Evolutionary conservation across 192 early-diverging fungal genomes (phyloP), one percentile per base, ranked within the genome.

Genomic region (Coemansia furcata): DNA sequence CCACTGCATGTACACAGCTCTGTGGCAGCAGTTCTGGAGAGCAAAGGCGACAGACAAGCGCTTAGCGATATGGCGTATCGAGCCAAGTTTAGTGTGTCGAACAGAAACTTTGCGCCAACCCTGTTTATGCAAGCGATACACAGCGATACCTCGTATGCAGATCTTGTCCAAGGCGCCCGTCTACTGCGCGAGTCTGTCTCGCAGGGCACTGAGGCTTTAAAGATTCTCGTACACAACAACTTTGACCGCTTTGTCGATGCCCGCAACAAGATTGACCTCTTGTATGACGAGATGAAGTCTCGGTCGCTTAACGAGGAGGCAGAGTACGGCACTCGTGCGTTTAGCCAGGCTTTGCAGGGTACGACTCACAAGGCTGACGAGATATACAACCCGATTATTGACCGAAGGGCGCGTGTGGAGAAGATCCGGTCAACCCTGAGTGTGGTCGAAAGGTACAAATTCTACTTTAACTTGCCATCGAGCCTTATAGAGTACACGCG

Each of bases 221-320:
- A 94, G 67, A 89, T 87, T 35, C 73, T 97, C 26, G 97, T 99
- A 46, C 93, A 97, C 73, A 92, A 91, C 64, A 94, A 99, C 74
- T 99, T 99, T 86, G 94, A 96, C 72, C 89, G 94, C 40, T 99
- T 99, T 76, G 95, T 99, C 10, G 91, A 86, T 43, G 95, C 97
- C 15, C 96, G 96, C 83, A 92, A 87, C 74, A 96, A 94, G 2
- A 96, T 99, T 55, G 97, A 99, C 65, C 90, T 91, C 50, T 78
- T 96, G 26, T 96, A 97, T 71, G 89, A 93, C 19, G 95, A 97
- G 69, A 95, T 98, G 93, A 89, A 90, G 64, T 83, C 85, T 26
- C 86, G 91, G 57, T 91, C 94, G 47, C 78, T 97, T 39, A 95
- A 94, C 63, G 88, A 88, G 39, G 76, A 86, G 15, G 85, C 90